Evolutionary conservation across 2,329 filamentous ascomycete genomes (phyloP).

Genomic region (Monilinia fructicola): DNA sequence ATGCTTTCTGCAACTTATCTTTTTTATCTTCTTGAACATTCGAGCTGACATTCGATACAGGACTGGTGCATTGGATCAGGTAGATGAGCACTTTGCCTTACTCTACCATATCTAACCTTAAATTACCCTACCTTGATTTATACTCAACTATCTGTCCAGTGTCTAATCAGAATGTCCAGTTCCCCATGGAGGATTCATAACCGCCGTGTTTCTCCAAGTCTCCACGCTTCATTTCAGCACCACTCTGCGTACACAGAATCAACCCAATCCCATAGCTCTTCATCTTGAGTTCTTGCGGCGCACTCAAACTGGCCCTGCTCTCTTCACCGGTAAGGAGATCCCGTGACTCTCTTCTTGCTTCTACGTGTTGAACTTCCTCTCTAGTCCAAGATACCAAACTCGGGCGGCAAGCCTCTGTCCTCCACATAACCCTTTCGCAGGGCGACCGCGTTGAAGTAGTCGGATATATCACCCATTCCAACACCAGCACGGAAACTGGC

Average conservation of each 20-base stretch:
- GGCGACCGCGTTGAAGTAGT: conserved; percentile 59
- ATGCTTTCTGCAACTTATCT: neutral
- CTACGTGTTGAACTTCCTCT: neutral
- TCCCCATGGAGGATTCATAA: conserved; percentile 70
- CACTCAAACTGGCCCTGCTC: conserved; percentile 57
- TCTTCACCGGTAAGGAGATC: conserved; percentile 44
- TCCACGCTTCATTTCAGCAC: conserved; percentile 58
- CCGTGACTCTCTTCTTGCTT: neutral
- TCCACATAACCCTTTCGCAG: conserved; percentile 62
- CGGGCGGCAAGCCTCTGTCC: conserved; percentile 60
- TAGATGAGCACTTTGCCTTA: conserved; percentile 38
- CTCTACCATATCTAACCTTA: neutral
- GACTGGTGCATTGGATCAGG: conserved; percentile 67
- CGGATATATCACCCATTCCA: conserved; percentile 64
- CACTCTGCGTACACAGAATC: conserved; percentile 56
- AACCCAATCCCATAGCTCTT: conserved; percentile 62
- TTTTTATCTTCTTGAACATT: neutral
- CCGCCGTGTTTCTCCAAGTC: conserved; percentile 60
- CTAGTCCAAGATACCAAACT: conserved; percentile 62
- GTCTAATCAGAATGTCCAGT: conserved; percentile 47
- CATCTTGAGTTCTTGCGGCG: conserved; percentile 66
- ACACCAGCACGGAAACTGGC: conserved; percentile 59
- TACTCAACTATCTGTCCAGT: conserved; percentile 16
- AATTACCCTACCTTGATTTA: neutral
- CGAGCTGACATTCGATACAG: conserved; percentile 5